Conservation (phyloP, 352 stramenopile species). For the Peronospora destructor region DNA sequence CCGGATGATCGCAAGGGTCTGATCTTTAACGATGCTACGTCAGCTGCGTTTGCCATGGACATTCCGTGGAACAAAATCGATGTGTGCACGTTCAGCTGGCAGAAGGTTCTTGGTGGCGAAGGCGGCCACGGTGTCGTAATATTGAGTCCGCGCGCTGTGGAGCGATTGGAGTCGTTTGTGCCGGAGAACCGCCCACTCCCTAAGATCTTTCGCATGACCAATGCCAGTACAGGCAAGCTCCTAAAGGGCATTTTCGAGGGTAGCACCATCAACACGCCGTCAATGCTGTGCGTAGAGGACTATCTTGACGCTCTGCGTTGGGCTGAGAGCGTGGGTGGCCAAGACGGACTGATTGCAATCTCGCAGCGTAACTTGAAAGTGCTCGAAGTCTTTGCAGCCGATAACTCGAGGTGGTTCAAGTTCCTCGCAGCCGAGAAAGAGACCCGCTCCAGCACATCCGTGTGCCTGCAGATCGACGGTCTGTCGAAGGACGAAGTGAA, state of each 20-base stretch:
- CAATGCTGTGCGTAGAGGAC: constrained; percentile 98
- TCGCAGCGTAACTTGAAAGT: constrained; percentile 93
- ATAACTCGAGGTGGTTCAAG: constrained; percentile 93
- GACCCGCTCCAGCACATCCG: constrained; percentile 94
- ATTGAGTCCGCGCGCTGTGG: constrained; percentile 92
- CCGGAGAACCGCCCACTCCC: constrained; percentile 85
- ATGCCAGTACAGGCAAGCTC: constrained; percentile 93
- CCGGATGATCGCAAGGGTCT: constrained; percentile 90
- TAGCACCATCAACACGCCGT: constrained; percentile 99
- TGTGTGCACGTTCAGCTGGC: constrained; percentile 99
- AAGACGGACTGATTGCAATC: constrained; percentile 90
- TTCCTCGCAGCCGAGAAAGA: constrained; percentile 93
- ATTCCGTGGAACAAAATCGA: constrained; percentile 98
- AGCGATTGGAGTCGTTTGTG: constrained; percentile 94
- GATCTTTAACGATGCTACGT: constrained; percentile 97
- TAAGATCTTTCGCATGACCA: constrained; percentile 99
- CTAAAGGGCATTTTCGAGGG: constrained; percentile 94
- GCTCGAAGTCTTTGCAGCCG: constrained; percentile 93
- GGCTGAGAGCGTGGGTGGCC: constrained; percentile 91
- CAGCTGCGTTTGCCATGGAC: constrained; percentile 97
- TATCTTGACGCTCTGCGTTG: constrained; percentile 97
- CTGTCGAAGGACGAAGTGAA: constrained; percentile 93
- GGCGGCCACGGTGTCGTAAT: constrained; percentile 97
- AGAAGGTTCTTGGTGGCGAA: constrained; percentile 99
- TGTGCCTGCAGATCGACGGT: constrained; percentile 94